Evolutionary conservation across 306 rosid species (phyloP), one percentile per base, ranked within the genome.

Genomic region (Cucumis sativus): DNA sequence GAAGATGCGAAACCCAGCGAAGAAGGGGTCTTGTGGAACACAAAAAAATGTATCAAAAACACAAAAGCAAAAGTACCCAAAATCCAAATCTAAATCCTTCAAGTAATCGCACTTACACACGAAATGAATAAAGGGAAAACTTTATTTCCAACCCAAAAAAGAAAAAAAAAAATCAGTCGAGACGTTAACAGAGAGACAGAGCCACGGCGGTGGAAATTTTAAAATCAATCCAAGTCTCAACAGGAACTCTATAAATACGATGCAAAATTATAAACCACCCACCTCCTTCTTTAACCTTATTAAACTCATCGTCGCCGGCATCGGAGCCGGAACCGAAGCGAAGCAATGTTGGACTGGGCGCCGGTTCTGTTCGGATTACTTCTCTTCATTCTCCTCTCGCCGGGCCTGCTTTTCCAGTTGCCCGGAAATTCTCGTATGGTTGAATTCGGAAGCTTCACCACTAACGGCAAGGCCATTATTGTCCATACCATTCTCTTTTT

Each of bases 311-410:
- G 33, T 21, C 61, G 63, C 66, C 18, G 66, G 9, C 2, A 18
- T 10, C 64, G 47, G 21, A 33, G 70, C 14, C 21, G 13, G 5
- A 47, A 4, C 52, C 54, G 23, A 18, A 9, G 17, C 54, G 6
- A 47, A 64, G 18, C 39, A 45, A 88, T 86, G 87, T 13, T 83
- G 81, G 90, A 89, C 39, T 89, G 92, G 92, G 90, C 86, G 18
- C 92, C 92, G 17, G 45, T 86, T 58, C 23, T 85, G 1, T 13
- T 89, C 4, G 92, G 88, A 56, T 79, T 78, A 16, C 21, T 89
- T 39, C 52, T 89, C 9, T 89, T 86, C 89, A 54, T 89, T 23
- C 76, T 89, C 21, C 88, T 87, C 43, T 89, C 92, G 21, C 92
- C 92, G 0, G 92, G 92, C 0, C 84, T 86, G 20, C 81, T 89